Percentiles rank a stretch among this genome's conserved stretches.
These are phyloP conservation scores for Colletotrichum sojae DNA, from an alignment of 2,329 filamentous ascomycete genomes.

Conservation along the genomic window DNA sequence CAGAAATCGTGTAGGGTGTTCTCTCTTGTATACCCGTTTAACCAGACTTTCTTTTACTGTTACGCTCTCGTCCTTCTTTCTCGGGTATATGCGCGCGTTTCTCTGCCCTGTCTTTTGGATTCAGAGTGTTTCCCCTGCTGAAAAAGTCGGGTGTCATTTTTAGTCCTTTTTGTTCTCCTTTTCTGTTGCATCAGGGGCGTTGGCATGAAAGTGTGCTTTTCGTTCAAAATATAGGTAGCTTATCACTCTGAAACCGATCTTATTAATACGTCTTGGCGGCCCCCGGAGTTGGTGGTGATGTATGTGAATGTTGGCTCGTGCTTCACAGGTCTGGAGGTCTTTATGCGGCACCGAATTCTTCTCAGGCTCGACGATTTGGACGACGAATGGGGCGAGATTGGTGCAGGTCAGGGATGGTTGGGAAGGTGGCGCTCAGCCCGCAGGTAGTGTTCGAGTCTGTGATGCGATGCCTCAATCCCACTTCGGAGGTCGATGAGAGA, in stretches of 20 bases:
- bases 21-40: constrained; percentile 30
- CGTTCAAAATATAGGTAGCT: constrained; percentile 31
- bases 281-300: not conserved
- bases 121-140: not conserved
- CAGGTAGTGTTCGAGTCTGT: too few species aligned
- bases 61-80: constrained; percentile 1
- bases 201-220: constrained; percentile 31
- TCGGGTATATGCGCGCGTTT: not conserved
- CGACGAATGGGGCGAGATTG: too few species aligned
- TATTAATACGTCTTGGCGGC: constrained; percentile 6
- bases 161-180: not conserved
- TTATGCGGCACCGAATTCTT: too few species aligned
- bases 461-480: too few species aligned
- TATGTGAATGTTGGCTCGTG: too few species aligned
- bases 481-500: too few species aligned
- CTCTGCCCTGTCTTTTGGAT: constrained; percentile 20
- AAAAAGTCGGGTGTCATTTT: not conserved
- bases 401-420: too few species aligned
- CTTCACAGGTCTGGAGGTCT: too few species aligned
- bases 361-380: too few species aligned
- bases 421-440: too few species aligned
- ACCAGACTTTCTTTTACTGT: constrained; percentile 39
- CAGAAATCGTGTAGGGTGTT: constrained; percentile 23
- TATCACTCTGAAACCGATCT: constrained; percentile 15
- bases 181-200: constrained; percentile 39